Evolutionary conservation across 2,329 filamentous ascomycete species (phyloP), one percentile per base, ranked within the genome.

Genomic region (Bertia moriformis): DNA sequence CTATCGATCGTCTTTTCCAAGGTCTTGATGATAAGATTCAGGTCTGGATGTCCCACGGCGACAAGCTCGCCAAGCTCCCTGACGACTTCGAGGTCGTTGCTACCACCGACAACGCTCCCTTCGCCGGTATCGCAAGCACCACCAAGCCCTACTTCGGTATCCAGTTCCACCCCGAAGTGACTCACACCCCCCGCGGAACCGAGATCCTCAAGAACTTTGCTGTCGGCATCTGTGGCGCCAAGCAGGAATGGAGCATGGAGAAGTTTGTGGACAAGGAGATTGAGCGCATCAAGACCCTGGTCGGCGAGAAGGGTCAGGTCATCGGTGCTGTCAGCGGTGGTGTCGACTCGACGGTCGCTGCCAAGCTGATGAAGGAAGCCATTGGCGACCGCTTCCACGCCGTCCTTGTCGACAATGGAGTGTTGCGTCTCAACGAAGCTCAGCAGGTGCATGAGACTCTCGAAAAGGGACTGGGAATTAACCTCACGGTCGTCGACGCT

Each of bases 151-250:
- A 84, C 48, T 93, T 78, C 51, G 84, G 69, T 40, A 73, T 94
- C 37, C 88, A 95, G 54, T 89, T 94, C 57, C 88, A 94, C 58
- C 87, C 88, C 1, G 88, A 95, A 56, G 71, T 94, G 22, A 78
- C 72, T 13, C 76, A 85, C 52, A 87, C 82, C 0, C 68, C 73
- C 5, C 66, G 71, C 41, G 87, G 88, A 22, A 79, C 56, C 7
- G 65, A 81, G 19, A 53, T 94, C 4, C 66, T 95, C 35, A 62
- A 70, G 53, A 96, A 96, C 67, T 96, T 95, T 52, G 78, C 77
- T 12, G 69, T 93, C 42, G 67, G 72, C 15, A 93, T 96, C 45
- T 96, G 88, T 59, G 71, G 74, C 19, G 85, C 83, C 3, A 61
- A 69, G 42, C 70, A 76, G 42, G 73, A 85, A 54, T 96, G 89